Evolutionary conservation across 305 asterid genomes (phyloP), one percentile per base, ranked within the genome.

Genomic region (Striga hermonthica): DNA sequence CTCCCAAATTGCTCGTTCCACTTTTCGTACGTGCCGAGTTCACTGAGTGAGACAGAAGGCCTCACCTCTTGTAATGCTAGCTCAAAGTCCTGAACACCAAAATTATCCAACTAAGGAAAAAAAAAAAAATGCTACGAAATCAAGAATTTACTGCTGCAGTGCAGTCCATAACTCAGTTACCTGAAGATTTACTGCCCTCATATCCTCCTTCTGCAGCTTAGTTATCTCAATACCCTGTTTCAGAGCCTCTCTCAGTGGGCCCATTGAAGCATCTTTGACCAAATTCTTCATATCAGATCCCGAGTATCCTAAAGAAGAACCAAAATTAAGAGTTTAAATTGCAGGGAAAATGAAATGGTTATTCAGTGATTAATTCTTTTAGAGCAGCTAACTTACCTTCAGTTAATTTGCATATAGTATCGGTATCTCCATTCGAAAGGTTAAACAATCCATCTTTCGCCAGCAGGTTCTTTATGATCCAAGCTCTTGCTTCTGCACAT

Each of bases 221-320:
- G 95, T 81, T 68, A 93, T 93, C 64, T 84, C 88, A 60, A 77
- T 75, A 57, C 97, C 99, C 72, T 82, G 88, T 62, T 57, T 75
- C 16, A 90, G 87, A 64, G 95, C 99, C 67, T 90, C 99, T 75
- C 97, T 86, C n/a, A 93, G 81, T 35, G 99, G 97, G 62, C 97
- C 99, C 97, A 90, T 88, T 57, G 97, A 88, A 56, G 99, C 99
- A 76, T 93, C 99, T 83, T 93, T 93, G 82, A 93, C 99, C 75
- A 93, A 79, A 65, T 90, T 93, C 82, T 93, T 90, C 99, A 90
- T 93, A 69, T 93, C 99, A 10, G 99, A 93, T 67, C 97, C 99
- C 22, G 97, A 93, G 80, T 93, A 93, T 48, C 99, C 99, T 88
- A 72, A 66, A 39, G 70, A 65, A 31, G 39, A 64, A 48, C 40